Base-by-base conservation (phyloP, 169 alveolate genomes). In the Plasmodium fragile region DNA sequence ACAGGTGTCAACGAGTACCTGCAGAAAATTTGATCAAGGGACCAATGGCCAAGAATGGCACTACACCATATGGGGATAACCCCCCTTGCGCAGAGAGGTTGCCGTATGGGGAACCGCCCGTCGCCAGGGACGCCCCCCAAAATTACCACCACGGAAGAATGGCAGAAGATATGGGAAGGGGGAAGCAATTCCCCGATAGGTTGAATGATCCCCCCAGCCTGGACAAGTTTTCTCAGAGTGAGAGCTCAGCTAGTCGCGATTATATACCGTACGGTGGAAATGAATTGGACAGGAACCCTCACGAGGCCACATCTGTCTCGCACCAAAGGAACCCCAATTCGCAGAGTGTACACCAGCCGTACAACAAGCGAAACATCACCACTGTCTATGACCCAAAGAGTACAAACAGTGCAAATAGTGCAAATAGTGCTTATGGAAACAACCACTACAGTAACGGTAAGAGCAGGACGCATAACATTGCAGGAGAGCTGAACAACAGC, bases 1-100 rank as follows among this genome's bases (percentile, higher is more conserved):
- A 18, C 22, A 70, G 36, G 28, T 81, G 32, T 39, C 92, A 30
- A 18, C 79, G 78, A 4, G 45, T 32, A 13, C 16, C 83, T 4
- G 78, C 65, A n/a, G 93, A 84, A 65, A 75, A 73, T 45, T 43
- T 32, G 18, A 13, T 16, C 34, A 75, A 28, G 32, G 85, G 73
- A 10, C 71, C 32, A 4, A 34, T 45, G 34, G 7, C 39, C 25
- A 30, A 36, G 41, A 36, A 81, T 25, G n/a, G 25, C 59, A n/a
- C 8, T 36, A 10, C 53, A 3, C 22, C 80, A 41, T 39, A 81
- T 53, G 70, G 53, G n/a, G 83, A 78, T 7, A 41, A 43, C 8
- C 25, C 55, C 22, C 3, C 69, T 59, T 25, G 16, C 30, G 59
- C 0, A 22, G 34, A 49, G 59, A 11, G 59, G 59, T 11, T 22